Conservation (phyloP, 345 rosid species). For the Turritis glabra region DNA sequence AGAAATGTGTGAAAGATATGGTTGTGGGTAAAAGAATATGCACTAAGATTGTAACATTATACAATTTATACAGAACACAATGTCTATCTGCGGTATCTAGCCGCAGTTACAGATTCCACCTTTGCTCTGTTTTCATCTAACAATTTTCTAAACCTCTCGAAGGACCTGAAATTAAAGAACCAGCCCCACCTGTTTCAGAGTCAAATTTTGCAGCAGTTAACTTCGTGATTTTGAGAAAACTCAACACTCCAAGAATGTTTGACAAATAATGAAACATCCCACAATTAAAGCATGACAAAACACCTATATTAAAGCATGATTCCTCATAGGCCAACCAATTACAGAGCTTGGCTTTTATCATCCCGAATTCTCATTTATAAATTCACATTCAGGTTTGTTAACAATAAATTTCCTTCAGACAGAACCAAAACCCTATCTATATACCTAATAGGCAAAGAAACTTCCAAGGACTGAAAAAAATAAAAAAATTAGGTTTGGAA, state of each 20-base stretch:
- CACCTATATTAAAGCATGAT: neutral
- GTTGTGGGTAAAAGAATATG: slow-evolving; percentile 30
- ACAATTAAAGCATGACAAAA: slow-evolving; percentile 1
- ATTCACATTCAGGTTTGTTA: neutral
- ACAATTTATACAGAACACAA: slow-evolving; percentile 33
- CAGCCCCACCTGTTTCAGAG: slow-evolving; percentile 25
- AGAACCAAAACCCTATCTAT: slow-evolving; percentile 11
- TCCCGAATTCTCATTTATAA: neutral
- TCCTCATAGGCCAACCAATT: neutral
- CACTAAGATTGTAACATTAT: slow-evolving; percentile 30
- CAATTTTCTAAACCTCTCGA: slow-evolving; percentile 30
- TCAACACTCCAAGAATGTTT: neutral
- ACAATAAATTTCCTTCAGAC: slow-evolving; percentile 1
- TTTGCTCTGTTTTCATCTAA: slow-evolving; percentile 29
- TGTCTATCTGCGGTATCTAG: slow-evolving; percentile 18
- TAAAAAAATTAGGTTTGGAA: neutral
- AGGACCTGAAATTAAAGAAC: slow-evolving; percentile 19
- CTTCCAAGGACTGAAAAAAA: neutral
- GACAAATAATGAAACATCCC: slow-evolving; percentile 1
- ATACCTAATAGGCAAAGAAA: slow-evolving; percentile 16
- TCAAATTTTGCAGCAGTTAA: slow-evolving; percentile 10
- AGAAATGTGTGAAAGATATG: slow-evolving; percentile 20
- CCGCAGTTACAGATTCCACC: slow-evolving; percentile 25
- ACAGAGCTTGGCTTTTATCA: neutral
- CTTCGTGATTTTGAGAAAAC: slow-evolving; percentile 9